Percentiles rank a stretch among this genome's conserved stretches.
Evolutionary conservation across 352 stramenopile species (phyloP).

Genomic region (Pythium apleroticum): DNA sequence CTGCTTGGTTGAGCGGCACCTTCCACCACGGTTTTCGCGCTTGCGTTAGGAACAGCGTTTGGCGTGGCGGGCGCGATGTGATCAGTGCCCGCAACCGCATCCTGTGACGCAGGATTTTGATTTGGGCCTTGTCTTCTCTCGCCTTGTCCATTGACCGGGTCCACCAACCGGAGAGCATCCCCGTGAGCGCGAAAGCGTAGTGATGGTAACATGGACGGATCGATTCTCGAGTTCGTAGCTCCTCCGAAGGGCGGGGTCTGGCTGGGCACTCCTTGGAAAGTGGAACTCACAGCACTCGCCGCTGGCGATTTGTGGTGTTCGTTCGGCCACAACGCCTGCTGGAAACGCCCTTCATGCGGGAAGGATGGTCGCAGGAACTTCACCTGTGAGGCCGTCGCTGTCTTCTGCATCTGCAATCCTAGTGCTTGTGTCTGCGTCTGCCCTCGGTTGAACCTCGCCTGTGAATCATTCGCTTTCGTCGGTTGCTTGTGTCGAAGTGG

Average conservation of each 20-base stretch:
- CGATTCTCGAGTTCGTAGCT: not conserved
- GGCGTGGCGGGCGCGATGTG: not conserved
- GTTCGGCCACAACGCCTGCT: constrained; percentile 2
- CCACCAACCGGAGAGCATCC: not conserved
- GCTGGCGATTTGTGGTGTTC: not conserved
- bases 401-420: not conserved
- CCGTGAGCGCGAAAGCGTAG: not conserved
- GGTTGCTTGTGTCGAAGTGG: constrained; percentile 3
- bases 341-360: not conserved
- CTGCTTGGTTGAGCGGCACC: not conserved
- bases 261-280: not conserved
- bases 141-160: not conserved
- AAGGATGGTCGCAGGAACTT: not conserved
- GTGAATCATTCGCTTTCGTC: not conserved
- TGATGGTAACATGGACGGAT: not conserved
- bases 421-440: not conserved
- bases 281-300: not conserved
- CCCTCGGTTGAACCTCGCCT: not conserved
- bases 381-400: not conserved
- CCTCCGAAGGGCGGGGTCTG: not conserved
- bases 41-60: not conserved
- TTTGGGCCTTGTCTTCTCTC: not conserved
- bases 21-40: not conserved
- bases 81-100: not conserved
- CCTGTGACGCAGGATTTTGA: not conserved